Percentiles rank a stretch among this genome's conserved stretches.
Evolutionary conservation across 192 early-diverging fungal species (phyloP).

Genomic region (Lobosporangium transversale): DNA sequence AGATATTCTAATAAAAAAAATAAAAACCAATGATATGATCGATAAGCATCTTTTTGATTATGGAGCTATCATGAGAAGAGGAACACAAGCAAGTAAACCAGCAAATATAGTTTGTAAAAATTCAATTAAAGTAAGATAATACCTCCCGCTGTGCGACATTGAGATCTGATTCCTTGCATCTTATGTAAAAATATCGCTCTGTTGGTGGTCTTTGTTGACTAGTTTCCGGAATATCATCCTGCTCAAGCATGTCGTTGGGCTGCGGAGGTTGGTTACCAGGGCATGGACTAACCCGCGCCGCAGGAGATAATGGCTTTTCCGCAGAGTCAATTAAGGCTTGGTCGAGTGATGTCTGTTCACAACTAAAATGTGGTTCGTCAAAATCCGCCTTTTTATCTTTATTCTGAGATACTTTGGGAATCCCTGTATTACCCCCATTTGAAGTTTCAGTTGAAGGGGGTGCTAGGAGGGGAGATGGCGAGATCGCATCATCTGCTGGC

Average conservation of each 20-base stretch:
- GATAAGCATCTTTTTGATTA: not conserved
- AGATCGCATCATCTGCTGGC: not conserved
- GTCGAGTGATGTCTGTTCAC: not conserved
- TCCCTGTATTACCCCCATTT: too few species aligned
- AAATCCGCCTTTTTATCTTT: too few species aligned
- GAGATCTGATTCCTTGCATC: slow-evolving; percentile 2
- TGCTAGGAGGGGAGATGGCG: not conserved
- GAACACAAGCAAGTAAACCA: too few species aligned
- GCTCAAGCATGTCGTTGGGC: not conserved
- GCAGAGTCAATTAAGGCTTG: not conserved
- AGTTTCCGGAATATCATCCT: not conserved
- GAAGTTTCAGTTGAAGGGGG: too few species aligned
- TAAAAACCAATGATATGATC: not conserved
- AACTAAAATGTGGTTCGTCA: too few species aligned
- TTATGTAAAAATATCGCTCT: slow-evolving; percentile 17
- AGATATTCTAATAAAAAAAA: slow-evolving; percentile 1
- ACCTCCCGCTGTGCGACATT: slow-evolving; percentile 12
- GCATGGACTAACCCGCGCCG: not conserved
- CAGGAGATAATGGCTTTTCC: not conserved
- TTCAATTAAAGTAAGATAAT: not conserved
- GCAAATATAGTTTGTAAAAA: not conserved
- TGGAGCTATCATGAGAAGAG: not conserved
- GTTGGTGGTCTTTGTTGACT: not conserved
- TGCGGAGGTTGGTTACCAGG: not conserved
- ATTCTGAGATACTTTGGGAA: too few species aligned